Percentiles rank a stretch among this genome's conserved stretches.
phyloP scores from a whole-genome alignment of 441 rosid genomes.

The Corymbia citriodora region DNA sequence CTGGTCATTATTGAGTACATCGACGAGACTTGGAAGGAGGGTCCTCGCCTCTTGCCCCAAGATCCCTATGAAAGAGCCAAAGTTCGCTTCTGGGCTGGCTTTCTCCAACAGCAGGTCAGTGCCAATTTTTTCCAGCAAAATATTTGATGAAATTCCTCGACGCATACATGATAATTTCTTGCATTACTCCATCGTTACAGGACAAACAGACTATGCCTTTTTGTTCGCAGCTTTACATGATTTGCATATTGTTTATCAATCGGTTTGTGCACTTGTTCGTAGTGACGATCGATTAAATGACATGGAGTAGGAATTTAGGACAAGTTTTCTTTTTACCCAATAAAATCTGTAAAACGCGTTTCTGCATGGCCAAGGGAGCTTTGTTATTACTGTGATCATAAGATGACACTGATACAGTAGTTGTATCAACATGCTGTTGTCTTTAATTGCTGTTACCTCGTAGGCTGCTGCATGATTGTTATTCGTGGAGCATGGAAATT shows the following conservation, averaged over 20 bases:
- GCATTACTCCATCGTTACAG: not conserved
- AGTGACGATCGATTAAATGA: not conserved
- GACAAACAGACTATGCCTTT: not conserved
- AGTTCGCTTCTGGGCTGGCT: conserved; percentile 29
- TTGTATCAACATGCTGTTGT: no score
- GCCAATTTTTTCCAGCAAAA: not conserved
- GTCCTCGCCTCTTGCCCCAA: conserved; percentile 18
- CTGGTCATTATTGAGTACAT: conserved; percentile 25
- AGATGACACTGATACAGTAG: no score
- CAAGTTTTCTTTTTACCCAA: not conserved
- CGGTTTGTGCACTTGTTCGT: not conserved
- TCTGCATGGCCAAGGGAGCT: no score
- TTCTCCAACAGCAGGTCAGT: conserved; percentile 5
- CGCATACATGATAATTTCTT: not conserved
- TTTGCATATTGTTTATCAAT: not conserved
- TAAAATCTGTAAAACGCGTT: no score
- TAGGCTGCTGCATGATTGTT: no score
- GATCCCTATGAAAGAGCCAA: conserved; percentile 22
- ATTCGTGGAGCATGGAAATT: no score
- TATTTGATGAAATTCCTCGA: not conserved
- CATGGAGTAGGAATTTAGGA: not conserved
- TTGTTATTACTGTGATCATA: no score
- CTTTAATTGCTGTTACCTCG: no score
- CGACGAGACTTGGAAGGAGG: conserved; percentile 23
- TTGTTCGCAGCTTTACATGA: not conserved